Percentiles rank a stretch among this genome's conserved stretches.
phyloP scores from a whole-genome alignment of 352 stramenopile species.

The Thalassiosira exigua region DNA sequence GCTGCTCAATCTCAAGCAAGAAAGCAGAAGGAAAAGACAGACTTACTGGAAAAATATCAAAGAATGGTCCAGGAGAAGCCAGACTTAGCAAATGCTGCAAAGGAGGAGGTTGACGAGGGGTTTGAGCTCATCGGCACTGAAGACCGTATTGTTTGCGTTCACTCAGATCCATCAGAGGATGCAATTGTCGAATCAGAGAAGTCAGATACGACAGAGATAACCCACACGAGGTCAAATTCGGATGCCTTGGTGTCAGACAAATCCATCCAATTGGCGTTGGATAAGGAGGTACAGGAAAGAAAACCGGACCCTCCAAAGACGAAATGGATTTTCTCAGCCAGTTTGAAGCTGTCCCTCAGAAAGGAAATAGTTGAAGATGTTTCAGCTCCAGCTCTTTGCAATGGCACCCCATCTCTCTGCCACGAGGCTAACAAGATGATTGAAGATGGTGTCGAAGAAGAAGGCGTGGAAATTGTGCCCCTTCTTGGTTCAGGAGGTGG shows the following conservation, averaged over 20 bases:
- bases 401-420: conserved; percentile 10
- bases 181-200: not conserved
- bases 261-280: conserved; percentile 36
- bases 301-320: not conserved
- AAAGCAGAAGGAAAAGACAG: conserved; percentile 22
- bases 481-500: not conserved
- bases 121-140: conserved; percentile 37
- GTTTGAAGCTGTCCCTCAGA: conserved; percentile 36
- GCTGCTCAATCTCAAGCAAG: conserved; percentile 4
- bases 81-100: not conserved
- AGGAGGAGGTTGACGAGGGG: conserved; percentile 18
- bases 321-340: conserved; percentile 51
- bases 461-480: conserved; percentile 48
- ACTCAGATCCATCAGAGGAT: conserved; percentile 14
- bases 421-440: conserved; percentile 12
- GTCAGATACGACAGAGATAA: not conserved
- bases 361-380: conserved; percentile 13
- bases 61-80: conserved; percentile 10
- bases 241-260: conserved; percentile 15
- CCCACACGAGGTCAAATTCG: not conserved
- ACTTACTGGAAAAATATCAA: conserved; percentile 32
- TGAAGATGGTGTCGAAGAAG: conserved; percentile 21
- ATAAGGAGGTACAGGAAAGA: conserved; percentile 22
- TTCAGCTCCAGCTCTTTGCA: not conserved
- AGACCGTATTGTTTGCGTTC: conserved; percentile 27